A percentile compares a stretch with the other conserved stretches of the same genome.
These are phyloP conservation scores for Scleroderma bovista DNA, from an alignment of 768 basidiomycete genomes.

Conservation along the genomic window DNA sequence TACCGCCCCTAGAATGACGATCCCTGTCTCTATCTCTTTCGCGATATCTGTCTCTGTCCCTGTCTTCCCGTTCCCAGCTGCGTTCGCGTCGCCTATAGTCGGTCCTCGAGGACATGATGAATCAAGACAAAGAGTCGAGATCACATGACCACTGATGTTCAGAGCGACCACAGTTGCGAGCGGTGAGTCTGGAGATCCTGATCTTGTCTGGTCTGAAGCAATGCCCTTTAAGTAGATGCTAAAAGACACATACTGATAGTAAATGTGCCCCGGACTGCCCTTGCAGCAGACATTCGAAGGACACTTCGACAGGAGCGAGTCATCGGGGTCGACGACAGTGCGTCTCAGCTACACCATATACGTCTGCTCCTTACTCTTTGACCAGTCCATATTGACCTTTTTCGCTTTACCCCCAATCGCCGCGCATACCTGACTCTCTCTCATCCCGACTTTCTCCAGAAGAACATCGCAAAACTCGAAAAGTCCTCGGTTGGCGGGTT, in stretches of 20 bases:
- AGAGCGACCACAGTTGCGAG: conserved; percentile 14
- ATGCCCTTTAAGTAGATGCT: conserved; percentile 13
- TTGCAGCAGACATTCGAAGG: conserved; percentile 51
- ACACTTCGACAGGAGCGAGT: conserved; percentile 36
- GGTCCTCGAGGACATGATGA: conserved; percentile 53
- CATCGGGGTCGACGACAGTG: conserved; percentile 40
- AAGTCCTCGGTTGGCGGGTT: conserved; percentile 43
- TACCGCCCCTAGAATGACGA: conserved; percentile 36
- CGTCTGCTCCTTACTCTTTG: conserved; percentile 4
- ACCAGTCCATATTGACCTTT: conserved; percentile 55
- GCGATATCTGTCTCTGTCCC: conserved; percentile 20
- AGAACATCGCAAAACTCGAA: conserved; percentile 38
- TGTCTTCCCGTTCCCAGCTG: conserved; percentile 52
- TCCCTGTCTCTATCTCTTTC: conserved; percentile 45
- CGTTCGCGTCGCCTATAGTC: conserved; percentile 55
- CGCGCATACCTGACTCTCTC: conserved; percentile 53
- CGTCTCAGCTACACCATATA: conserved; percentile 1
- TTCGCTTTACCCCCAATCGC: conserved; percentile 54
- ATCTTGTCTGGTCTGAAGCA: neutral
- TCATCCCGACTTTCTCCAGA: conserved; percentile 38
- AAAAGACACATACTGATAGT: conserved; percentile 42
- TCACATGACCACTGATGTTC: conserved; percentile 27
- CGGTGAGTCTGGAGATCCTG: conserved; percentile 4
- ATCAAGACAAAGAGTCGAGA: conserved; percentile 20
- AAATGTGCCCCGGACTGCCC: conserved; percentile 46